A percentile compares a stretch with the other conserved stretches of the same genome.
phyloP scores from a whole-genome alignment of 1,139 yeast species.

The Taphrina pruni region DNA sequence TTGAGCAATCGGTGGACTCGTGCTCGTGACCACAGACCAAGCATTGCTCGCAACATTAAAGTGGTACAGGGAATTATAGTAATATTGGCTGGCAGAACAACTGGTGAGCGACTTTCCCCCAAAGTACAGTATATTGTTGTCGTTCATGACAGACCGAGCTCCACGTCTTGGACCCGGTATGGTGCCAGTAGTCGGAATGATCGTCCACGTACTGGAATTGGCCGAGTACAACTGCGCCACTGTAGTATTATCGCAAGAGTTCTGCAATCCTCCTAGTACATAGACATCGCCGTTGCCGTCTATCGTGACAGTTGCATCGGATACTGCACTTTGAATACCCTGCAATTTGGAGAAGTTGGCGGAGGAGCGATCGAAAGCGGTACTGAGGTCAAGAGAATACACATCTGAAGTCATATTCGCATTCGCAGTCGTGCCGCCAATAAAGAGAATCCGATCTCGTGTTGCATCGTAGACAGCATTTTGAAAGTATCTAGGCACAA shows the following conservation, averaged over 20 bases:
- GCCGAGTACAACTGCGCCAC: slow-evolving; percentile 4
- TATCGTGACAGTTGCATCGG: slow-evolving; percentile 15
- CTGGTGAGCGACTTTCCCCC: slow-evolving; percentile 29
- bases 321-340: slow-evolving; percentile 3
- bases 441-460: slow-evolving; percentile 20
- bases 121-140: slow-evolving; percentile 24
- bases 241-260: slow-evolving; percentile 3
- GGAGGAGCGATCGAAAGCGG: slow-evolving; percentile 26
- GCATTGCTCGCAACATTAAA: slow-evolving; percentile 3
- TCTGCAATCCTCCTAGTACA: slow-evolving; percentile 22
- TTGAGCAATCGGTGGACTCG: slow-evolving; percentile 35
- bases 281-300: slow-evolving; percentile 12
- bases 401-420: slow-evolving; percentile 35
- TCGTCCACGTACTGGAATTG: slow-evolving; percentile 14
- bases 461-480: slow-evolving; percentile 21
- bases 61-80: slow-evolving; percentile 25
- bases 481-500: slow-evolving; percentile 7
- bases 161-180: slow-evolving; percentile 31
- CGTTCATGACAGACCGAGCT: slow-evolving; percentile 19
- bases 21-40: slow-evolving; percentile 13
- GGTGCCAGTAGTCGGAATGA: background rate
- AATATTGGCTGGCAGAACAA: slow-evolving; percentile 34
- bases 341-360: slow-evolving; percentile 14
- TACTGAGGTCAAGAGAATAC: slow-evolving; percentile 16
- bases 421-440: slow-evolving; percentile 33